These are phyloP conservation scores for Nidularia pulvinata DNA, from an alignment of 768 basidiomycete species.

Conservation along the genomic window DNA sequence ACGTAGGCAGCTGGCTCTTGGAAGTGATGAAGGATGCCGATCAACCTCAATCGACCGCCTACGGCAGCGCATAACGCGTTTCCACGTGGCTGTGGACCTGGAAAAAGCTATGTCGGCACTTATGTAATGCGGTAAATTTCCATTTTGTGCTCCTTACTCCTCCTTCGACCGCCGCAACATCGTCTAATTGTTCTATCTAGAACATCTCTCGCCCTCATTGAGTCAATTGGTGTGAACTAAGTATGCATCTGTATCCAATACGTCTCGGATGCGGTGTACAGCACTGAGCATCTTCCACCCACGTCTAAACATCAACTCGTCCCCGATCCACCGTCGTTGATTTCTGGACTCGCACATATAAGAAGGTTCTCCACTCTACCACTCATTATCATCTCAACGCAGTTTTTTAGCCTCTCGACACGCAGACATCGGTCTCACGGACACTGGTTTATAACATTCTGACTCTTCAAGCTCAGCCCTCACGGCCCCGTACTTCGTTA, in stretches of 20 bases:
- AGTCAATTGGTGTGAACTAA: too few relatives aligned
- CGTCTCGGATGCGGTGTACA: too few relatives aligned
- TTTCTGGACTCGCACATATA: too few relatives aligned
- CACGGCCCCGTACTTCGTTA: conserved; percentile 1
- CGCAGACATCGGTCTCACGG: not conserved
- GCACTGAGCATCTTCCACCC: too few relatives aligned
- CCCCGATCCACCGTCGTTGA: too few relatives aligned
- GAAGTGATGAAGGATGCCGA: not conserved
- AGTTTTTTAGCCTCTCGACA: not conserved
- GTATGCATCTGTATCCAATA: too few relatives aligned
- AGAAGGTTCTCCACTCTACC: too few relatives aligned
- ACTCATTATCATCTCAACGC: too few relatives aligned
- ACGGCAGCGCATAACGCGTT: not conserved
- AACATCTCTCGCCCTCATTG: too few relatives aligned
- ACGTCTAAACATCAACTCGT: too few relatives aligned
- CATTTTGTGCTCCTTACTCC: not conserved
- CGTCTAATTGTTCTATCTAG: not conserved
- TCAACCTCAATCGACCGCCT: not conserved
- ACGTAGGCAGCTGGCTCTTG: not conserved
- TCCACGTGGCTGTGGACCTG: not conserved
- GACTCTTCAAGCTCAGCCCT: not conserved
- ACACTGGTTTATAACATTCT: not conserved
- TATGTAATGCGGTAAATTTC: not conserved
- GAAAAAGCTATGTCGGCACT: not conserved
- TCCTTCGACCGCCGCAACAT: not conserved